A percentile compares a stretch with the other conserved stretches of the same genome.
These are phyloP conservation scores for Coniferiporia sulphurascens DNA, from an alignment of 1,284 basidiomycete genomes.

Conservation along the genomic window DNA sequence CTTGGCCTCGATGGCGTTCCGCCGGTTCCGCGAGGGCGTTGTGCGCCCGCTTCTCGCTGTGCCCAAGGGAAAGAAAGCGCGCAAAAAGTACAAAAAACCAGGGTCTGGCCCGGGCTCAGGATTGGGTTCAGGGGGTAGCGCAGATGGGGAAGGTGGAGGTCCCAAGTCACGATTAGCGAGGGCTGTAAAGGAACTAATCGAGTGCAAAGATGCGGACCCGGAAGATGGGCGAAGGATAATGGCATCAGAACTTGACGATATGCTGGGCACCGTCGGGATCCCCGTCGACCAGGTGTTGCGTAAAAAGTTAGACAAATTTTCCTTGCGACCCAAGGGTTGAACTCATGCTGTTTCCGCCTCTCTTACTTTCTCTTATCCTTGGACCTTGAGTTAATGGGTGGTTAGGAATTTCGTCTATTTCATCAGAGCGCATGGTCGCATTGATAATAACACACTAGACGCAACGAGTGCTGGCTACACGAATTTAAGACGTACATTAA, in stretches of 20 bases:
- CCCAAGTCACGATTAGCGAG: constrained; percentile 64
- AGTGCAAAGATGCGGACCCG: constrained; percentile 35
- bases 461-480: neutral
- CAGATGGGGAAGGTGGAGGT: constrained; percentile 23
- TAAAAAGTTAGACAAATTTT: constrained; percentile 57
- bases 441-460: neutral
- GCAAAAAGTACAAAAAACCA: constrained; percentile 35
- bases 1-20: constrained; percentile 55
- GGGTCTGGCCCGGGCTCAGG: constrained; percentile 34
- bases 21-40: constrained; percentile 65
- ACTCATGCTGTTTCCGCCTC: neutral
- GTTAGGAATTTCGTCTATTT: neutral
- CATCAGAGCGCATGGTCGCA: neutral
- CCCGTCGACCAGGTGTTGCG: constrained; percentile 58
- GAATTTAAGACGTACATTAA: neutral
- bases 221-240: constrained; percentile 43
- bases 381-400: neutral
- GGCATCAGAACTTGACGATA: constrained; percentile 45
- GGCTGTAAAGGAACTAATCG: constrained; percentile 58
- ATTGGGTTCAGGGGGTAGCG: constrained; percentile 27
- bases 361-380: neutral
- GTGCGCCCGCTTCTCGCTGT: constrained; percentile 62
- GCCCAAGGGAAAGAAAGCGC: constrained; percentile 34
- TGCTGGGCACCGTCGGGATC: constrained; percentile 50
- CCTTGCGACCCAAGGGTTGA: constrained; percentile 1